phyloP scores from a whole-genome alignment of 768 basidiomycete species.

The Amanita rimosa region DNA sequence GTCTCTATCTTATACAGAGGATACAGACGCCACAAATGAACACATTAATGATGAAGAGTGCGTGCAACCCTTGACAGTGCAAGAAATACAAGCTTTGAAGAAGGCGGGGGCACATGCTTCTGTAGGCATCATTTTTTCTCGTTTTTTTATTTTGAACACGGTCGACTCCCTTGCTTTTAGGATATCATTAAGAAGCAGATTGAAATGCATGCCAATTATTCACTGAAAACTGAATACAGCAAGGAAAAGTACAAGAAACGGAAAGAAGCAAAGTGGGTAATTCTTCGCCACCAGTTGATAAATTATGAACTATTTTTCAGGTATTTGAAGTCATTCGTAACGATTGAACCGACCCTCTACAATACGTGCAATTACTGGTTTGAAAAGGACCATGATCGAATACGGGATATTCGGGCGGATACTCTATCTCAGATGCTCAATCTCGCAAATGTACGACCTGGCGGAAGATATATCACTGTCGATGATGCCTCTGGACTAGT shows the following conservation, averaged over 20 bases:
- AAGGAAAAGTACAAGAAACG: conserved; percentile 97
- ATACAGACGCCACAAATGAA: conserved; percentile 95
- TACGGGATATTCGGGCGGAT: conserved; percentile 80
- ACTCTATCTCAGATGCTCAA: conserved; percentile 83
- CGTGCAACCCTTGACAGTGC: conserved; percentile 72
- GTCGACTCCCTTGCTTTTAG: conserved; percentile 26
- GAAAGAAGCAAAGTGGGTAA: conserved; percentile 87
- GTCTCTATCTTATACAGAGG: conserved; percentile 45
- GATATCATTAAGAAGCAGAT: conserved; percentile 96
- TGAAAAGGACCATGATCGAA: conserved; percentile 66
- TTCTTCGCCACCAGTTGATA: neutral
- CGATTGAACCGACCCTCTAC: conserved; percentile 77
- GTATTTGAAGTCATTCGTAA: conserved; percentile 79
- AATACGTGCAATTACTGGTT: conserved; percentile 90
- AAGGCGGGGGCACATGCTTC: conserved; percentile 72
- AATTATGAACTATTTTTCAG: conserved; percentile 25
- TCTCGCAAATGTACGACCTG: conserved; percentile 73
- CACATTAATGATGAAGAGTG: conserved; percentile 81
- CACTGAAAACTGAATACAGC: conserved; percentile 93
- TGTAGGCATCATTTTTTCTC: conserved; percentile 24
- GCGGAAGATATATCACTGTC: conserved; percentile 78
- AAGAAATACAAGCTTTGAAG: conserved; percentile 79
- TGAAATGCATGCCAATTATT: conserved; percentile 84
- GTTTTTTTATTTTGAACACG: conserved; percentile 7
- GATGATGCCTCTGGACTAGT: conserved; percentile 90